Base-by-base conservation (phyloP, 805 yeast species). In the Zygoascus ofunaensis region DNA sequence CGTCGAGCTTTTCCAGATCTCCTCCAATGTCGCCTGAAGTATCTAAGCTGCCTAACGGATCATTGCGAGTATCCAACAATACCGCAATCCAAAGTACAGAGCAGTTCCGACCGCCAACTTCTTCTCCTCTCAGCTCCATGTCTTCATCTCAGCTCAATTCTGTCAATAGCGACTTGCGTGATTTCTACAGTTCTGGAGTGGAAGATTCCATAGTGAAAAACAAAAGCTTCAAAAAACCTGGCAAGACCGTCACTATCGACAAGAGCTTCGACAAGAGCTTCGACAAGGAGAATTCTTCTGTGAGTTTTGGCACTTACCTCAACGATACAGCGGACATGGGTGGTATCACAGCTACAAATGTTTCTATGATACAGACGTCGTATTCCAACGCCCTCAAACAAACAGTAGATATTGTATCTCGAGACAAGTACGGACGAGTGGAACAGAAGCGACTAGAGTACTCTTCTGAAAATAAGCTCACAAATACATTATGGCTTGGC, bases 381-480 rank as follows among this genome's bases (percentile, higher is more conserved):
- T 74, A 71, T 48, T 62, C 74, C 2, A 64, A 68, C 44, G 66
- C 70, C 1, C 65, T 63, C 43, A 65, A 59, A 43, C 59, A 59
- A 18, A 57, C 75, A 26, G 71, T 73, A 5, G 61, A 71, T 1
- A 59, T 70, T 3, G 61, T 74, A 34, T 51, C 59, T n/a, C 53
- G 51, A 3, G 58, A 55, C 2, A 62, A 58, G 7, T 57, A 60
- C 5, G 57, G 65, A 12, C 57, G 62, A 33, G 74, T 78, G 79
- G 64, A 64, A 34, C 55, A 57, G 19, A 53, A 49, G 3, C 56
- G 55, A 10, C 57, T 75, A 19, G 54, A 60, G 21, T 49, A 74
- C 34, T 49, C 62, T 3, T 33, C 32, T 22, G 60, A 59, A 18
- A 57, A 59, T 19, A 55, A 55, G 2, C 55, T 74, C 20, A 65